Percentiles rank a stretch among this genome's conserved stretches.
Conservation (phyloP, 31 red algal species). For the Endocladia muricata region DNA sequence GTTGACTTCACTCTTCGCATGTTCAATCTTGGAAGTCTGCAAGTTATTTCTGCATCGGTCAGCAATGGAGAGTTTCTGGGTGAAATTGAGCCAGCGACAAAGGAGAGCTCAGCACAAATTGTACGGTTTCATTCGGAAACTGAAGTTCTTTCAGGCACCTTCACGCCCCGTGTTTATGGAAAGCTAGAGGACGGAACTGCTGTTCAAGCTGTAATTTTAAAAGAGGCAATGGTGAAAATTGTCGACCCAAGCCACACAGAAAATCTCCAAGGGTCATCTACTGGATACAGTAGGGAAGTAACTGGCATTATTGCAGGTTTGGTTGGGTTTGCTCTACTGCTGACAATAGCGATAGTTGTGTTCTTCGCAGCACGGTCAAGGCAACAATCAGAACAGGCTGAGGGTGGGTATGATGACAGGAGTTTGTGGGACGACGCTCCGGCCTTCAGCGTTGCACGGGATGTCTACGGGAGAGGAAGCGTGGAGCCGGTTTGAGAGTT, state of each 20-base stretch:
- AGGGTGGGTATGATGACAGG: background rate
- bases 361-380: background rate
- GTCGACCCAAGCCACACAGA: too few relatives aligned
- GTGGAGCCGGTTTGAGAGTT: background rate
- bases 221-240: too few relatives aligned
- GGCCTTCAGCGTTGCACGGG: background rate
- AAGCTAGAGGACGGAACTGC: too few relatives aligned
- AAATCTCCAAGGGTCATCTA: too few relatives aligned
- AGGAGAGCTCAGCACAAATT: background rate
- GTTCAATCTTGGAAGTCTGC: background rate
- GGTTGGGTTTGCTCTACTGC: background rate
- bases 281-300: background rate
- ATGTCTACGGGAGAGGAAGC: constrained; percentile 6
- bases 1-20: background rate
- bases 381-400: background rate
- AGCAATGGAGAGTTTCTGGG: background rate
- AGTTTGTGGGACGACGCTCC: background rate
- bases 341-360: background rate
- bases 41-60: background rate
- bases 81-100: too few relatives aligned
- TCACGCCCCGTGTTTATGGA: too few relatives aligned
- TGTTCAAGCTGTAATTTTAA: too few relatives aligned
- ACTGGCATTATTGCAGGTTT: background rate
- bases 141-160: too few relatives aligned
- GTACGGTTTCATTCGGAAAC: background rate